Evolutionary conservation across 768 basidiomycete genomes (phyloP).

Genomic region (Termitomyces sp.): DNA sequence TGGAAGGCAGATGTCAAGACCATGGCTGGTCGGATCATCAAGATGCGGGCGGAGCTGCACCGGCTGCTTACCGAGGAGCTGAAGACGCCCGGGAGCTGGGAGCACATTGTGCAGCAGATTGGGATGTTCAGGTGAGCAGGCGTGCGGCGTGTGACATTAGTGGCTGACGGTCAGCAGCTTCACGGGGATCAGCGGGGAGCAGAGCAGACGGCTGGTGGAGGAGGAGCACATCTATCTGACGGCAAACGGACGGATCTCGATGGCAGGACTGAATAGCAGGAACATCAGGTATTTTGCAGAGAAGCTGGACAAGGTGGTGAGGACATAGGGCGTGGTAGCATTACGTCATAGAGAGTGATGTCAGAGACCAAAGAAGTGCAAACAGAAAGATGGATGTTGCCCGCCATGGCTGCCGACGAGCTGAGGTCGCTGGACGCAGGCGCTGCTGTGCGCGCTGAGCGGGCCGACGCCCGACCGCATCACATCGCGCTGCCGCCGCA

Average conservation of each 20-base stretch:
- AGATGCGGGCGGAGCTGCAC: constrained; percentile 81
- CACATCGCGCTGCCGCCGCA: constrained; percentile 28
- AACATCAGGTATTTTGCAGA: constrained; percentile 78
- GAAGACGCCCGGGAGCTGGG: constrained; percentile 90
- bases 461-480: constrained; percentile 11
- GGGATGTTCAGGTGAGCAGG: constrained; percentile 87
- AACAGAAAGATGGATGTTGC: constrained; percentile 15
- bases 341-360: constrained; percentile 30
- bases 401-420: constrained; percentile 11
- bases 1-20: constrained; percentile 89
- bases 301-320: constrained; percentile 60
- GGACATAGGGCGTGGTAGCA: constrained; percentile 18
- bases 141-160: no score
- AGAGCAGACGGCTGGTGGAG: constrained; percentile 64
- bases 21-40: constrained; percentile 92
- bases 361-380: constrained; percentile 21
- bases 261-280: constrained; percentile 83
- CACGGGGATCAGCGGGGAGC: constrained; percentile 69
- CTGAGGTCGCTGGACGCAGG: background rate
- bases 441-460: background rate
- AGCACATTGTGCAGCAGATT: constrained; percentile 94
- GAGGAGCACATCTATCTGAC: constrained; percentile 85
- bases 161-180: constrained; percentile 44
- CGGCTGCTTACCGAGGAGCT: constrained; percentile 69
- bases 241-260: constrained; percentile 84